phyloP scores from a whole-genome alignment of 768 basidiomycete species.

The Xerocomellus amylosporus region DNA sequence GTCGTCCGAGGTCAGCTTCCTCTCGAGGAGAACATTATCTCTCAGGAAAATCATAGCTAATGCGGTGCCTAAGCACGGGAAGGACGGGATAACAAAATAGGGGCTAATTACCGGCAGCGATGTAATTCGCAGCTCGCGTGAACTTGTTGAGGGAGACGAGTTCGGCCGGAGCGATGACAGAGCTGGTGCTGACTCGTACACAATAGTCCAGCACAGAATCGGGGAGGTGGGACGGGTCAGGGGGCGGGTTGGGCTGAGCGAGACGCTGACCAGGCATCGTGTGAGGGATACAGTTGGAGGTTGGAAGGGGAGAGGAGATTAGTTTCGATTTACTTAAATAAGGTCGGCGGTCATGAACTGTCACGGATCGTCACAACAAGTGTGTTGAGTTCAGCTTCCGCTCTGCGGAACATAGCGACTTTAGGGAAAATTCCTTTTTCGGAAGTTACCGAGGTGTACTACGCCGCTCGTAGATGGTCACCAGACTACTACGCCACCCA shows the following conservation, averaged over 20 bases:
- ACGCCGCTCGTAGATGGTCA: too few species aligned
- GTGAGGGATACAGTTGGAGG: not conserved
- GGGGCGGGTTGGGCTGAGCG: slow-evolving; percentile 61
- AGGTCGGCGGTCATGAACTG: too few species aligned
- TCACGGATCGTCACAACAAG: too few species aligned
- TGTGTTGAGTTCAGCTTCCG: too few species aligned
- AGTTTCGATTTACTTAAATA: too few species aligned
- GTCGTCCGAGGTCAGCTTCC: slow-evolving; percentile 56
- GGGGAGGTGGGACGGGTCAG: slow-evolving; percentile 66
- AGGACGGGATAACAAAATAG: not conserved
- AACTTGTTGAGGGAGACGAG: slow-evolving; percentile 52
- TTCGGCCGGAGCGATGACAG: slow-evolving; percentile 49
- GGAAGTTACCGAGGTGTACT: too few species aligned
- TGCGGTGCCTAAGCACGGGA: not conserved
- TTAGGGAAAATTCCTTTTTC: too few species aligned
- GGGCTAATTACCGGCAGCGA: slow-evolving; percentile 57
- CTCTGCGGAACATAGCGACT: too few species aligned
- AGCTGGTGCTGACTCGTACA: slow-evolving; percentile 46
- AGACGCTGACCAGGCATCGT: slow-evolving; percentile 60
- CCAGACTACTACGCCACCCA: too few species aligned
- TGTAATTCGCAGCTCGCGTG: slow-evolving; percentile 63
- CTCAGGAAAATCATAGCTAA: slow-evolving; percentile 84
- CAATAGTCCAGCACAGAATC: slow-evolving; percentile 50
- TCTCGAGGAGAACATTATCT: slow-evolving; percentile 64
- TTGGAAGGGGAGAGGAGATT: too few species aligned